phyloP scores from a whole-genome alignment of 129 eudicot species.

The Sambucus nigra region DNA sequence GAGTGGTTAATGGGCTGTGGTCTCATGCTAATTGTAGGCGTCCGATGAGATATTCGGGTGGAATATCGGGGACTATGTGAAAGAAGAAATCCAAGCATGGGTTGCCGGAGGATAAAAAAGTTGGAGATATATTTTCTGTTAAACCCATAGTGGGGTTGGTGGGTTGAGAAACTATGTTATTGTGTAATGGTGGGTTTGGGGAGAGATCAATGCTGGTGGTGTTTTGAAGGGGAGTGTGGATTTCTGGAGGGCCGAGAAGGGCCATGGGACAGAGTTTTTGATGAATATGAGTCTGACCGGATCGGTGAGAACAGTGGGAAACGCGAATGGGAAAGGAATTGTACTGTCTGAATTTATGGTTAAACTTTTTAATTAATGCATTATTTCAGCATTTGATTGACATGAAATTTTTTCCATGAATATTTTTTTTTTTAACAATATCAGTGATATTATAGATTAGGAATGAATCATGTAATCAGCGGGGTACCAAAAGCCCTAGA shows the following conservation, averaged over 20 bases:
- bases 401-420: no score
- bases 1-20: background rate
- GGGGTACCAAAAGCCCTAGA: no score
- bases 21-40: background rate
- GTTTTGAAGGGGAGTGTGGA: background rate
- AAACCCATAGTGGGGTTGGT: background rate
- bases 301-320: background rate
- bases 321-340: no score
- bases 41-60: background rate
- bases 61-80: background rate
- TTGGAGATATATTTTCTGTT: background rate
- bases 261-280: no score
- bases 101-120: background rate
- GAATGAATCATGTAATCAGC: no score
- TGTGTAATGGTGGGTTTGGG: no score
- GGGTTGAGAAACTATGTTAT: background rate
- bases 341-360: no score
- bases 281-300: background rate
- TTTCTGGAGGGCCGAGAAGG: background rate
- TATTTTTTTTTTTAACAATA: no score
- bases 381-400: no score
- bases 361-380: no score
- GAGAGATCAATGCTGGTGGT: background rate
- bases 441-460: no score
- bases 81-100: conserved; percentile 3